A percentile compares a stretch with the other conserved stretches of the same genome.
phyloP scores from a whole-genome alignment of 1,284 basidiomycete genomes.

The Phlebopus sp. region DNA sequence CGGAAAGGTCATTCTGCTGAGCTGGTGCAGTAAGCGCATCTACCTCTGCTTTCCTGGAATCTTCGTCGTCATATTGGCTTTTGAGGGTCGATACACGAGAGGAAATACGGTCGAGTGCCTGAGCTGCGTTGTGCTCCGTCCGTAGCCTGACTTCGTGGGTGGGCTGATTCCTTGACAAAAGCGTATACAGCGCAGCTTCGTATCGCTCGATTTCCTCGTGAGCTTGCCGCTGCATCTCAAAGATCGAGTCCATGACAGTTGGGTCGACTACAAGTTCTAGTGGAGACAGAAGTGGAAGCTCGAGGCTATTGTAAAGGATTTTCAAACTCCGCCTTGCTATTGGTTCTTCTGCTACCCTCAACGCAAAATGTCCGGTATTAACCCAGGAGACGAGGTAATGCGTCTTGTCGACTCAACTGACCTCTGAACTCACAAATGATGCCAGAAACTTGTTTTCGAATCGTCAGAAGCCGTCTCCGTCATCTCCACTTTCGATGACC shows the following conservation, averaged over 20 bases:
- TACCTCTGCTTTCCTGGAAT: conserved; percentile 60
- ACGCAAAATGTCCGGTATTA: conserved; percentile 73
- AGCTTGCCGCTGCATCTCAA: conserved; percentile 90
- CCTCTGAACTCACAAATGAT: conserved; percentile 5
- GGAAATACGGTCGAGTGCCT: conserved; percentile 81
- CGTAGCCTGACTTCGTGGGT: conserved; percentile 68
- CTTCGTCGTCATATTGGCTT: conserved; percentile 72
- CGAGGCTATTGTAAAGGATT: conserved; percentile 10
- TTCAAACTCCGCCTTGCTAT: conserved; percentile 54
- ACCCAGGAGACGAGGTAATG: conserved; percentile 69
- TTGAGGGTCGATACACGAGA: conserved; percentile 67
- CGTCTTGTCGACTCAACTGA: neutral
- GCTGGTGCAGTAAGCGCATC: conserved; percentile 55
- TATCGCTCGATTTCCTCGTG: conserved; percentile 96
- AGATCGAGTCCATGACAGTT: conserved; percentile 78
- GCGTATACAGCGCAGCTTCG: conserved; percentile 67
- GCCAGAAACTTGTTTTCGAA: conserved; percentile 92
- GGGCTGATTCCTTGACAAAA: conserved; percentile 61
- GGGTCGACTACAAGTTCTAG: conserved; percentile 6
- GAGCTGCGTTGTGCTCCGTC: conserved; percentile 84
- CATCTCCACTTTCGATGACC: conserved; percentile 86
- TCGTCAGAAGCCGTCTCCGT: conserved; percentile 94
- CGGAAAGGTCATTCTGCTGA: conserved; percentile 75
- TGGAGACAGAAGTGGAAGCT: conserved; percentile 7
- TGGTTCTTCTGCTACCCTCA: conserved; percentile 32